phyloP scores from a whole-genome alignment of 2,329 filamentous ascomycete genomes.

The Macrophomina pseudophaseolina region DNA sequence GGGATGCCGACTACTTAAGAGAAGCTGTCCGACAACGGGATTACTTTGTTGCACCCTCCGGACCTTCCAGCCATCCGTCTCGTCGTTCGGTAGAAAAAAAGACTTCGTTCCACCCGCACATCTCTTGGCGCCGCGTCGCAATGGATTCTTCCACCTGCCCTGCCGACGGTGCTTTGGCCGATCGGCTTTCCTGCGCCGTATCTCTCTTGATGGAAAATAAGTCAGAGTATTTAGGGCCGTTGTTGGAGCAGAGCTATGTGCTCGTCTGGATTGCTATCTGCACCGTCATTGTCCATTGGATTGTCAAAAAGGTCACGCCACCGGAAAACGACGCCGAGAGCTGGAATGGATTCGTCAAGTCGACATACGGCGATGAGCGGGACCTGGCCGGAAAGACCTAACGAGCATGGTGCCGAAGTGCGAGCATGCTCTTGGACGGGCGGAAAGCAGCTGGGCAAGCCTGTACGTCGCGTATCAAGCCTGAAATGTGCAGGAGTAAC shows the following conservation, averaged over 20 bases:
- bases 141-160: slow-evolving; percentile 15
- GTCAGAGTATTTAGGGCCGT: neutral
- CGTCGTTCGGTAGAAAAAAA: too few relatives aligned
- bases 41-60: neutral
- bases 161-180: slow-evolving; percentile 10
- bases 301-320: slow-evolving; percentile 20
- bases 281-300: slow-evolving; percentile 11
- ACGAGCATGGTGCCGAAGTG: neutral
- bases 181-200: slow-evolving; percentile 8
- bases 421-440: neutral
- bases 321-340: slow-evolving; percentile 23
- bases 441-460: neutral
- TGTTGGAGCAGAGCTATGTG: slow-evolving; percentile 12
- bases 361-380: slow-evolving; percentile 22
- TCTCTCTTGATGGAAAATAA: neutral
- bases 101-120: neutral
- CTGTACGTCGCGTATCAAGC: neutral
- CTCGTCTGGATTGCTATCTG: slow-evolving; percentile 14
- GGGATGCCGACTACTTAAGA: slow-evolving; percentile 21
- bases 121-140: neutral
- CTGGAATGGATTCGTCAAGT: slow-evolving; percentile 22
- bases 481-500: neutral
- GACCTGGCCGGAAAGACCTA: neutral
- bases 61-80: neutral
- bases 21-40: neutral